Conservation (phyloP, 2,329 filamentous ascomycete genomes). For the Epichloe baconii region DNA sequence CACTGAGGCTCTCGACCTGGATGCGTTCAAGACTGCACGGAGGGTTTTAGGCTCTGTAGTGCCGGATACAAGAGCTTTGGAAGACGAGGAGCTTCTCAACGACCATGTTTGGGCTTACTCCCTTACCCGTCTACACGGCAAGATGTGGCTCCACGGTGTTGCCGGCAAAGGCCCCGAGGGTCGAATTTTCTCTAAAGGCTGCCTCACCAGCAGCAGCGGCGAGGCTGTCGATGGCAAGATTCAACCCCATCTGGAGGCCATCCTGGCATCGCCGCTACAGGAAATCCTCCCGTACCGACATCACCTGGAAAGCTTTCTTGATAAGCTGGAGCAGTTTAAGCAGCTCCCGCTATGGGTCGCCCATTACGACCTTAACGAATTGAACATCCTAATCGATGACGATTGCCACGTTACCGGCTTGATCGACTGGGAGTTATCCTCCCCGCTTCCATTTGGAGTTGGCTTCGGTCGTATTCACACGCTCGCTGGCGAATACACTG, state of each 20-base stretch:
- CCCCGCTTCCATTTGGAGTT: conserved; percentile 1
- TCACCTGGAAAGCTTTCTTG: not conserved
- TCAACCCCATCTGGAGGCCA: conserved; percentile 1
- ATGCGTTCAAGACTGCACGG: conserved; percentile 1
- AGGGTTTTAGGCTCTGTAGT: not conserved
- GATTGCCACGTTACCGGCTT: conserved; percentile 2
- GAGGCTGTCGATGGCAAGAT: not conserved
- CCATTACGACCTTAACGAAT: not conserved
- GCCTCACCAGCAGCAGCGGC: not conserved
- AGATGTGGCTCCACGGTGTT: conserved; percentile 1
- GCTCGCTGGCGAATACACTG: conserved; percentile 12
- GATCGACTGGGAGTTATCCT: conserved; percentile 2
- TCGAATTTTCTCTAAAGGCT: conserved; percentile 2
- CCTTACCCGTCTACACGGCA: not conserved
- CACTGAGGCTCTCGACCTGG: conserved; percentile 1
- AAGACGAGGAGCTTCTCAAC: not conserved
- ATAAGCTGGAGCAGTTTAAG: not conserved
- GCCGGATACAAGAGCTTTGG: not conserved
- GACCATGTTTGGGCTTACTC: conserved; percentile 1
- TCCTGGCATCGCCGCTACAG: conserved; percentile 1
- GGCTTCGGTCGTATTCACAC: conserved; percentile 13
- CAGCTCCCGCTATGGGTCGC: conserved; percentile 1
- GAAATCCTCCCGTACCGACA: not conserved
- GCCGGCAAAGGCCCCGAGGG: not conserved
- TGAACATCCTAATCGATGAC: conserved; percentile 1